Base-by-base conservation (phyloP, 2,329 filamentous ascomycete genomes). In the Fonsecaea erecta region DNA sequence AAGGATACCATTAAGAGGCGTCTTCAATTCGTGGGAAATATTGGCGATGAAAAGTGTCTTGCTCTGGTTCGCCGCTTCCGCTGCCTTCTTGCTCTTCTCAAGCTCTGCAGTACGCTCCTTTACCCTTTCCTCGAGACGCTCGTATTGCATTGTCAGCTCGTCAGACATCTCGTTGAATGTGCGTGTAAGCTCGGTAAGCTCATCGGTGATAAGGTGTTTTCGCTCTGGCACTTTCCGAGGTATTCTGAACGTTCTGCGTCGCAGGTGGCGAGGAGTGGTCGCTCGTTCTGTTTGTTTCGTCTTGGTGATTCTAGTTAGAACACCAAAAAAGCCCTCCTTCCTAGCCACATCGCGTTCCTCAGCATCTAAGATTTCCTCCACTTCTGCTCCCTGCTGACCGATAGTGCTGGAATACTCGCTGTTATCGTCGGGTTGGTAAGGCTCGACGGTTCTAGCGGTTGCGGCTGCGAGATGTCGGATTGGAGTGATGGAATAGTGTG, bases 31-130 rank as follows among this genome's bases (percentile, higher is more conserved):
- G 71, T 90, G 88, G 1, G 85, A 88, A 57, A 98, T 97, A 73
- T 98, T 98, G 18, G 95, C 95, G 68, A 99, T 96, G 79, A 98
- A 98, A 8, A 98, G 83, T 0, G 95, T 98, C 80, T 99, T 99
- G 82, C 92, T 96, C 78, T 97, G 91, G 72, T 97, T 97, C 2
- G 93, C 93, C n/a, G 91, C 90, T 77, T 97, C 93, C 1, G 93
- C 93, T 1, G 92, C 92, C 78, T 92, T 92, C 76, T 97, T 97
- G 80, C 90, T 96, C 67, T 92, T 86, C 74, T 96, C 92, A 0
- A 97, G 82, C 76, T 97, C 91, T 37, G 86, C 86, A 0, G 93
- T 97, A 62, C 93, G 85, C 75, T 93, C 88, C 6, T 86, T 86
- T 0, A 97, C 93, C 71, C 94, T 89, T 63, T 94, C 88, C 75